A percentile compares a stretch with the other conserved stretches of the same genome.
phyloP scores from a whole-genome alignment of 805 yeast species.

The Wickerhamomyces chambardii region DNA sequence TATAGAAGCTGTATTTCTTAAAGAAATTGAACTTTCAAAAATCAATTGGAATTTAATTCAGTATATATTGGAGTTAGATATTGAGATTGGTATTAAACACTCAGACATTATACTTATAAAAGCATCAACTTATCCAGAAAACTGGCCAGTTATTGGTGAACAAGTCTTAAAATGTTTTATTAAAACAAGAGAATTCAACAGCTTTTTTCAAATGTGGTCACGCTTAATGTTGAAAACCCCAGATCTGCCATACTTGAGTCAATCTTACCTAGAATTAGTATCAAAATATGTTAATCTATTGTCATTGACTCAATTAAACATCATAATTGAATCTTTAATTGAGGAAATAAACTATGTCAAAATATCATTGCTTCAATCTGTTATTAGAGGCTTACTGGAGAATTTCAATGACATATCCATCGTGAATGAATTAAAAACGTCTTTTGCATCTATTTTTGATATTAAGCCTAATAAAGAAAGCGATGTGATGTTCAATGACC shows the following conservation, averaged over 20 bases:
- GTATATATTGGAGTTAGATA: slow-evolving; percentile 42
- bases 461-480: slow-evolving; percentile 2
- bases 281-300: slow-evolving; percentile 32
- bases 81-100: slow-evolving; percentile 45
- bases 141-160: slow-evolving; percentile 12
- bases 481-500: neutral
- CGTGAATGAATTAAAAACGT: slow-evolving; percentile 12
- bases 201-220: slow-evolving; percentile 41
- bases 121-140: slow-evolving; percentile 2
- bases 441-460: slow-evolving; percentile 18
- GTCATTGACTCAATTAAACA: slow-evolving; percentile 36
- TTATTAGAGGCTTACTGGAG: slow-evolving; percentile 32
- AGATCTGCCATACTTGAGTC: slow-evolving; percentile 9
- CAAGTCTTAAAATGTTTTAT: slow-evolving; percentile 36
- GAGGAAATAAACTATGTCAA: slow-evolving; percentile 5
- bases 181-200: slow-evolving; percentile 47
- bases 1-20: slow-evolving; percentile 32
- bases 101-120: slow-evolving; percentile 22
- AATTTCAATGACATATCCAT: slow-evolving; percentile 18
- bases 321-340: slow-evolving; percentile 15
- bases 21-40: slow-evolving; percentile 32
- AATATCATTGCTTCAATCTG: slow-evolving; percentile 18
- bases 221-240: slow-evolving; percentile 3
- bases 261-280: slow-evolving; percentile 24
- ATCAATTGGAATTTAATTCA: slow-evolving; percentile 39